Percentiles rank a stretch among this genome's conserved stretches.
phyloP scores from a whole-genome alignment of 2,329 filamentous ascomycete genomes.

The Fusarium tanahbumbuense region DNA sequence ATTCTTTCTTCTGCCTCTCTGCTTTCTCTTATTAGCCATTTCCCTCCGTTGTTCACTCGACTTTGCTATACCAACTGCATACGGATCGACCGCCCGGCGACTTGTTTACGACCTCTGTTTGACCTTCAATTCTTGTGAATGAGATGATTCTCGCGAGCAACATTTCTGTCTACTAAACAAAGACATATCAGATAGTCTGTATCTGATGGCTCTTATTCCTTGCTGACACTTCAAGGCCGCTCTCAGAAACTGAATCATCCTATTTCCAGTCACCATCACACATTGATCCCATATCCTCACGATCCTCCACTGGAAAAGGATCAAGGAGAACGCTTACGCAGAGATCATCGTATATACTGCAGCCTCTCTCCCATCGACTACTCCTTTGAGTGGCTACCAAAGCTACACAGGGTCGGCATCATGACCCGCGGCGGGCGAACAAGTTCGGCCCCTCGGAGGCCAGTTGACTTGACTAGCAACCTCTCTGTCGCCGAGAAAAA shows the following conservation, averaged over 20 bases:
- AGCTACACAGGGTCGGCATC: slow-evolving; percentile 3
- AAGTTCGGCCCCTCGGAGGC: slow-evolving; percentile 53
- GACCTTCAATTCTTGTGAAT: slow-evolving; percentile 8
- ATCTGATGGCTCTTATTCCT: slow-evolving; percentile 8
- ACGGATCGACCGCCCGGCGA: neutral
- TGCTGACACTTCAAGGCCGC: slow-evolving; percentile 4
- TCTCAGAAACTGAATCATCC: slow-evolving; percentile 4
- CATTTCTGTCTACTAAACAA: slow-evolving; percentile 5
- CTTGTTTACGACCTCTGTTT: slow-evolving; percentile 31
- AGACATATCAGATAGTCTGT: neutral
- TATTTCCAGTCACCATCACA: neutral
- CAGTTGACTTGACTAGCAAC: slow-evolving; percentile 64
- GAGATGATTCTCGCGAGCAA: slow-evolving; percentile 10
- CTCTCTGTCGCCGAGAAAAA: slow-evolving; percentile 61
- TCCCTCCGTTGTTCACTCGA: slow-evolving; percentile 7
- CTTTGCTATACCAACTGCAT: slow-evolving; percentile 20
- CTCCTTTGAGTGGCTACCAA: neutral
- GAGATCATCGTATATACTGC: neutral
- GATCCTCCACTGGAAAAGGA: neutral
- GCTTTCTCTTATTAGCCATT: neutral
- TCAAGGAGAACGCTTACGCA: neutral
- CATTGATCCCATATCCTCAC: slow-evolving; percentile 1
- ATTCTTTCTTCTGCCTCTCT: neutral
- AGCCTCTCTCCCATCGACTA: neutral
- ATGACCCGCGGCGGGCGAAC: slow-evolving; percentile 57